A percentile compares a stretch with the other conserved stretches of the same genome.
Conservation (phyloP, 2,329 filamentous ascomycete species). For the Hypoxylon sp. region DNA sequence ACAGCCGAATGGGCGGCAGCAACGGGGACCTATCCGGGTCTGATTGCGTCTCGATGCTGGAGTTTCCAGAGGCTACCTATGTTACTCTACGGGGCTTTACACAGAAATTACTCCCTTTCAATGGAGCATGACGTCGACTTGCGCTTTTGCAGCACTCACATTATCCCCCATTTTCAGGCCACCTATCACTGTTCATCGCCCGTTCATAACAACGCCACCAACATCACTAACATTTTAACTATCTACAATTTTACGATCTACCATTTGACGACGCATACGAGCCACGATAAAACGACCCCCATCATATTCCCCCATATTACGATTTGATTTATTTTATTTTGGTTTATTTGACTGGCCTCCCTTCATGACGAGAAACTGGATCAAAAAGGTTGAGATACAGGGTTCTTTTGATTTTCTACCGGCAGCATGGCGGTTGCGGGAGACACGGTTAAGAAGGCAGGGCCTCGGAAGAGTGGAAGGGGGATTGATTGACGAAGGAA, state of each 20-base stretch:
- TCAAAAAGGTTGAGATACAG: conserved; percentile 29
- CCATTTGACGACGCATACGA: conserved; percentile 36
- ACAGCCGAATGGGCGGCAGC: conserved; percentile 21
- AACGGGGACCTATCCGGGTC: conserved; percentile 24
- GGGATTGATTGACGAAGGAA: conserved; percentile 21
- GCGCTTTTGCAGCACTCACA: neutral
- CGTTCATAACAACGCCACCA: neutral
- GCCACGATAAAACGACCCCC: conserved; percentile 31
- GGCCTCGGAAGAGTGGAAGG: neutral
- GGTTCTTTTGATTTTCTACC: conserved; percentile 11
- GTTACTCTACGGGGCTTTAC: neutral
- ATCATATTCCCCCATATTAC: conserved; percentile 35
- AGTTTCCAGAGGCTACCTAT: conserved; percentile 1
- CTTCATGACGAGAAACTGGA: conserved; percentile 21
- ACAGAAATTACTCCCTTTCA: neutral
- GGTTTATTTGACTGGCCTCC: conserved; percentile 6
- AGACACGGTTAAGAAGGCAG: neutral
- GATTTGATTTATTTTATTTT: conserved; percentile 20
- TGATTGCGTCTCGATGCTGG: conserved; percentile 4
- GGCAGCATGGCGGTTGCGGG: conserved; percentile 11
- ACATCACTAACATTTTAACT: conserved; percentile 4
- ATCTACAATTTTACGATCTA: conserved; percentile 14
- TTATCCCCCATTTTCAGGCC: conserved; percentile 1
- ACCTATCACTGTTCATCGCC: neutral
- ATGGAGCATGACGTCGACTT: neutral